Evolutionary conservation across 805 yeast genomes (phyloP), one percentile per base, ranked within the genome.

Genomic region (Nakazawaea ernobii): DNA sequence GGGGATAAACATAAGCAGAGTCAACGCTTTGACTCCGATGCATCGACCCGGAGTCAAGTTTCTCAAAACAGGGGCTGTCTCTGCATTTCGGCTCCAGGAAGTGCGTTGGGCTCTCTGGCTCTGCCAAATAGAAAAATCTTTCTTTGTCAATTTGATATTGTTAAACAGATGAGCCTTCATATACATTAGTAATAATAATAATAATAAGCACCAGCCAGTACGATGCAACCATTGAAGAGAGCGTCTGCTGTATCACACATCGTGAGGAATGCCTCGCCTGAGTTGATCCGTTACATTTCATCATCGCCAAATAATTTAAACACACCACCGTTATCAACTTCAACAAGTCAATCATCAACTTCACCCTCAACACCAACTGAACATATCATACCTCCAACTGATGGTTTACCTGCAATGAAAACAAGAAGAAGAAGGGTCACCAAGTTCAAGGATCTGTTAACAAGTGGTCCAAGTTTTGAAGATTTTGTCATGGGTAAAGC

Each of bases 381-480:
- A 27, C 49, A 46, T 24, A 40, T 37, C 8, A 46, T 46, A 15
- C 49, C 49, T 8, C 27, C 45, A 26, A 46, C 35, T 10, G 30
- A 46, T 40, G 49, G 49, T 4, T 11, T 46, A 9, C 51, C 51
- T 26, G 57, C 59, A 8, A 43, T 48, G 47, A 48, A 48, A 33
- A 43, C 47, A 6, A 67, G 70, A 50, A 71, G 78, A 61, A 71
- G 80, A 64, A 64, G 75, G 51, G 65, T 70, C 20, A 84, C 92
- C 1, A 67, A 69, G 9, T 85, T 90, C 61, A 70, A 86, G 3
- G 91, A 87, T 57, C 68, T 74, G 46, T 68, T 91, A 48, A 86
- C 82, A 57, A 73, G 76, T 49, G 99, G 99, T 1, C 99, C 99
- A 0, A 81, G 92, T 0, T 94, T 94, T 61, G 97, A 85, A 46